Evolutionary conservation across 2,329 filamentous ascomycete genomes (phyloP), one percentile per base, ranked within the genome.

Genomic region (Aureobasidium mangrovei): DNA sequence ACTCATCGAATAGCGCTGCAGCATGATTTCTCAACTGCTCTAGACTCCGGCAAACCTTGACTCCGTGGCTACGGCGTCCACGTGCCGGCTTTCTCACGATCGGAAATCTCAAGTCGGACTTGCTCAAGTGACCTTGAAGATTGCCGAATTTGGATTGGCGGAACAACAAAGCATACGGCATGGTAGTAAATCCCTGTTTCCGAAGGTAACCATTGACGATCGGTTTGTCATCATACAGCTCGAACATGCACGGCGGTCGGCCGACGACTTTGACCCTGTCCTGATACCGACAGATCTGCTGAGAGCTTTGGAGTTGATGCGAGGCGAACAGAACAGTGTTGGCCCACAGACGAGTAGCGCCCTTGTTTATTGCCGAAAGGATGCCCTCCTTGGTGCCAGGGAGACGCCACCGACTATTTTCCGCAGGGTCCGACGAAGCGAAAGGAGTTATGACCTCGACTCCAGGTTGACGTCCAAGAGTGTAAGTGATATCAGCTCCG

Each of bases 211-310:
- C 63, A 57, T 78, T 78, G 8, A 78, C 69, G 40, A 69, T 70
- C 18, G 71, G 66, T 60, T 81, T 80, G 60, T 78, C 74, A 55
- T 79, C 75, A 59, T 74, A 78, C 3, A 66, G 64, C 48, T 79
- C 72, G 0, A 77, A 74, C 4, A 76, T 61, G 3, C 65, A 59
- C 0, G 75, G 74, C 0, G 74, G 71, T 52, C 79, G 75, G 2
- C 75, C 74, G 4, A 78, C 61, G 0, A 78, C 61, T 4, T 60
- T 64, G 0, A 78, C 27, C 0, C 57, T 39, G 6, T 67, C 59
- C 5, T 66, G 61, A 40, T 66, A 61, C 6, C 59, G 42, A 1
- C 61, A 59, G 5, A 77, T 59, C 2, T 53, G 57, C 1, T 59
- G 18, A 0, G 74, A 76, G 0, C 57, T 67, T 55, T 79, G 75